These are phyloP conservation scores for Populus alba DNA, from an alignment of 345 rosid genomes.

Conservation along the genomic window DNA sequence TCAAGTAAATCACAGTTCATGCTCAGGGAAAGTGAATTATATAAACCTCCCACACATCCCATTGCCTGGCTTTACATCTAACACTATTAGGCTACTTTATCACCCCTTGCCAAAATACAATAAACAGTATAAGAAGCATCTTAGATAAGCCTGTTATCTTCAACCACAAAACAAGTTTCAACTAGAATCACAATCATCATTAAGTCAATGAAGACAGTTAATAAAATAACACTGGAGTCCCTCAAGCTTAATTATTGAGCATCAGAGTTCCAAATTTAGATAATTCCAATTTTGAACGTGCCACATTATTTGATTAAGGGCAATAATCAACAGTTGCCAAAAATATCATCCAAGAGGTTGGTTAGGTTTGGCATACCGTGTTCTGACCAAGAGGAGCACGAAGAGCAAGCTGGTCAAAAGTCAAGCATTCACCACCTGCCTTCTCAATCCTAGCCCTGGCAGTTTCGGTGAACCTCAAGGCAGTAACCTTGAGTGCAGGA, in stretches of 20 bases:
- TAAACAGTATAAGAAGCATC: background rate
- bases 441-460: constrained; percentile 96
- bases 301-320: background rate
- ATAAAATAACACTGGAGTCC: background rate
- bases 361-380: constrained; percentile 45
- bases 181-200: background rate
- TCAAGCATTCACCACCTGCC: constrained; percentile 97
- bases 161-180: background rate
- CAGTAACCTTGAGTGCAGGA: constrained; percentile 80
- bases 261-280: background rate
- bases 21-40: background rate
- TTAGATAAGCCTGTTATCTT: background rate
- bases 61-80: background rate
- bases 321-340: background rate
- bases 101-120: background rate
- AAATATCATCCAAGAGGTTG: background rate
- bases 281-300: background rate
- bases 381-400: constrained; percentile 91
- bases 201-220: background rate
- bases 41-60: background rate
- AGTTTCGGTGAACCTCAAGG: constrained; percentile 85
- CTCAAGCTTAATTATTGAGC: background rate
- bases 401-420: constrained; percentile 93
- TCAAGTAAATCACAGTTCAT: background rate
- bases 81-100: background rate